These are phyloP conservation scores for Immersiporthe knoxdaviesiana DNA, from an alignment of 2,329 filamentous ascomycete species.

Conservation along the genomic window DNA sequence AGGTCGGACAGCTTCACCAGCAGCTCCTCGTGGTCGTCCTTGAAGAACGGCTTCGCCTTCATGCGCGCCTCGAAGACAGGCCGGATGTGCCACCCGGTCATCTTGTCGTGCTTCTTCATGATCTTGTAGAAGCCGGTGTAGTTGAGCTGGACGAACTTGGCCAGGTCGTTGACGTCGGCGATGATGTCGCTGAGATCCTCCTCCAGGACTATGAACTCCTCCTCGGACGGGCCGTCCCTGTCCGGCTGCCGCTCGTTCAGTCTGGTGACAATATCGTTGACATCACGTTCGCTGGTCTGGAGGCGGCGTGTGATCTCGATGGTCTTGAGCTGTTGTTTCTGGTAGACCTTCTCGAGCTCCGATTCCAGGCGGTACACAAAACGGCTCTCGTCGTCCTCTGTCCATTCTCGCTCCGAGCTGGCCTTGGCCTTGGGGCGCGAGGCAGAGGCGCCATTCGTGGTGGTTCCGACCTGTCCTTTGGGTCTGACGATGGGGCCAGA, in stretches of 20 bases:
- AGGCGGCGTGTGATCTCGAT: constrained; percentile 94
- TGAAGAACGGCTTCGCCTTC: constrained; percentile 97
- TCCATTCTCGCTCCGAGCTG: constrained; percentile 69
- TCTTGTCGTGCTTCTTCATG: constrained; percentile 99
- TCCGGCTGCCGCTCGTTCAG: constrained; percentile 65
- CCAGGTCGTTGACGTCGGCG: constrained; percentile 95
- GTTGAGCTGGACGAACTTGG: constrained; percentile 97
- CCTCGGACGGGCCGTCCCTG: constrained; percentile 72
- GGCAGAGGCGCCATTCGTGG: constrained; percentile 38
- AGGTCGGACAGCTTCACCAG: constrained; percentile 93
- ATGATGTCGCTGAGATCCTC: constrained; percentile 97
- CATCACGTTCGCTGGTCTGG: constrained; percentile 83
- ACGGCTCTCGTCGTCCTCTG: constrained; percentile 84
- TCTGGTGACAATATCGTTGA: constrained; percentile 80
- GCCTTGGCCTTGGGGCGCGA: constrained; percentile 42
- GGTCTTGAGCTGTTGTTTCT: constrained; percentile 95
- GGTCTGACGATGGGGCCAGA: constrained; percentile 50
- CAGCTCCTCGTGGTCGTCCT: constrained; percentile 96
- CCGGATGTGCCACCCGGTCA: constrained; percentile 88
- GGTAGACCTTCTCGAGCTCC: constrained; percentile 96
- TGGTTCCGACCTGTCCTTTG: constrained; percentile 46
- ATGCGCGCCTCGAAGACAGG: constrained; percentile 95
- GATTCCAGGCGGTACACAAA: constrained; percentile 87
- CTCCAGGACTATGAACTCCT: constrained; percentile 92
- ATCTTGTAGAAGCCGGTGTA: constrained; percentile 99